A percentile compares a stretch with the other conserved stretches of the same genome.
phyloP scores from a whole-genome alignment of 2,329 filamentous ascomycete genomes.

The Clonostachys rhizophaga region DNA sequence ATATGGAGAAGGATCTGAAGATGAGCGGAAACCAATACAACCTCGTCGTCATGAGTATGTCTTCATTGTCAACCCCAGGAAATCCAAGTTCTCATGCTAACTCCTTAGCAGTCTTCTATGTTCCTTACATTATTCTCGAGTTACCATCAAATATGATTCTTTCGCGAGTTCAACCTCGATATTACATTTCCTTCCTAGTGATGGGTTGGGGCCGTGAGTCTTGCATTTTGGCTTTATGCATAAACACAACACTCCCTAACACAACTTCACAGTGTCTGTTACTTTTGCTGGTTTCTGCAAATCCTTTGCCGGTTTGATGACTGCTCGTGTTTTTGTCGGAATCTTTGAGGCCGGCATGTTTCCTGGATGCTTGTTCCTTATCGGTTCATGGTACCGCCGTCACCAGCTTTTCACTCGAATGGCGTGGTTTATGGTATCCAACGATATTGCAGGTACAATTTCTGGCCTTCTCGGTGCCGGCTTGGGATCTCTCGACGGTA shows the following conservation, averaged over 20 bases:
- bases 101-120: conserved; percentile 13
- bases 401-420: conserved; percentile 20
- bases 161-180: conserved; percentile 18
- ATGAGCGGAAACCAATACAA: conserved; percentile 20
- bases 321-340: conserved; percentile 21
- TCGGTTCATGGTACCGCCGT: conserved; percentile 23
- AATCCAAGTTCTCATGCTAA: neutral
- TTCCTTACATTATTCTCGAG: conserved; percentile 23
- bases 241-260: neutral
- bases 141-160: conserved; percentile 20
- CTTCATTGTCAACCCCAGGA: neutral
- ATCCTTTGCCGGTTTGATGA: conserved; percentile 15
- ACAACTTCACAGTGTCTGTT: conserved; percentile 7
- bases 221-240: neutral
- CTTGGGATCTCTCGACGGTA: conserved; percentile 11
- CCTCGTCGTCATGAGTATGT: conserved; percentile 12
- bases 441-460: conserved; percentile 13
- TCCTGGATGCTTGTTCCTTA: conserved; percentile 23
- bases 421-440: conserved; percentile 14
- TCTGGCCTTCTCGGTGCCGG: conserved; percentile 14
- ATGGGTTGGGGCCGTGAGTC: conserved; percentile 18
- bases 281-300: conserved; percentile 18
- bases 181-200: conserved; percentile 14
- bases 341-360: conserved; percentile 26
- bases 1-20: conserved; percentile 20